A percentile compares a stretch with the other conserved stretches of the same genome.
Evolutionary conservation across 2,329 filamentous ascomycete genomes (phyloP).

Genomic region (Cercospora brassicicola): DNA sequence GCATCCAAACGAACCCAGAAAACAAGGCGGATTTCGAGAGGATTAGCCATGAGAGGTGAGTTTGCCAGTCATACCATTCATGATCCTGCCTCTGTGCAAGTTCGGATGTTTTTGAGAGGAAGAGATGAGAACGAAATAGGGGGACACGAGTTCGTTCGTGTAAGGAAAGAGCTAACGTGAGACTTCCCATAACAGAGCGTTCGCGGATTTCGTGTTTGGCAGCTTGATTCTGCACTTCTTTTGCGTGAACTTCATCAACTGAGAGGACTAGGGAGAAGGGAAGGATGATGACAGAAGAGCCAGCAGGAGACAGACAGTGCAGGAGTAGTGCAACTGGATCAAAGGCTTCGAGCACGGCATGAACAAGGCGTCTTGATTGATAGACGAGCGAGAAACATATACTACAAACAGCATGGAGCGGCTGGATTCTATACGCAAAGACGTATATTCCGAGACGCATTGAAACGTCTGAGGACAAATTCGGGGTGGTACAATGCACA

Average conservation of each 20-base stretch:
- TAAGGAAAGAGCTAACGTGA: not conserved
- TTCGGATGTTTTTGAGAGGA: too few species aligned
- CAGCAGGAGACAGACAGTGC: not conserved
- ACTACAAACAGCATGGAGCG: not conserved
- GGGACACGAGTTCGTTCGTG: too few species aligned
- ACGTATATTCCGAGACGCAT: not conserved
- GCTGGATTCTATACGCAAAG: not conserved
- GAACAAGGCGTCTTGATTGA: not conserved
- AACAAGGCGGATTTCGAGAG: conserved; percentile 76
- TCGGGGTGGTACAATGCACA: not conserved
- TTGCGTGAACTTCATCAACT: conserved; percentile 99
- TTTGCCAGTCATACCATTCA: not conserved
- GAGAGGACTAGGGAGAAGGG: not conserved
- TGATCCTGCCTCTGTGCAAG: too few species aligned
- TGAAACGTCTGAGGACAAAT: not conserved
- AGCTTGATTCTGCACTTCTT: conserved; percentile 97
- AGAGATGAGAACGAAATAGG: too few species aligned
- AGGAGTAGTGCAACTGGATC: not conserved
- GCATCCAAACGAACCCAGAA: conserved; percentile 85
- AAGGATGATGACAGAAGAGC: not conserved
- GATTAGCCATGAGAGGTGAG: conserved; percentile 77
- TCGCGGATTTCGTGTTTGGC: conserved; percentile 93
- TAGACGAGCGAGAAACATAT: not conserved
- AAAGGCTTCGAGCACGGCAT: not conserved
- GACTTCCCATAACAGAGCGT: conserved; percentile 62